These are phyloP conservation scores for Neofusicoccum sp. DNA, from an alignment of 2,329 filamentous ascomycete species.

Conservation along the genomic window DNA sequence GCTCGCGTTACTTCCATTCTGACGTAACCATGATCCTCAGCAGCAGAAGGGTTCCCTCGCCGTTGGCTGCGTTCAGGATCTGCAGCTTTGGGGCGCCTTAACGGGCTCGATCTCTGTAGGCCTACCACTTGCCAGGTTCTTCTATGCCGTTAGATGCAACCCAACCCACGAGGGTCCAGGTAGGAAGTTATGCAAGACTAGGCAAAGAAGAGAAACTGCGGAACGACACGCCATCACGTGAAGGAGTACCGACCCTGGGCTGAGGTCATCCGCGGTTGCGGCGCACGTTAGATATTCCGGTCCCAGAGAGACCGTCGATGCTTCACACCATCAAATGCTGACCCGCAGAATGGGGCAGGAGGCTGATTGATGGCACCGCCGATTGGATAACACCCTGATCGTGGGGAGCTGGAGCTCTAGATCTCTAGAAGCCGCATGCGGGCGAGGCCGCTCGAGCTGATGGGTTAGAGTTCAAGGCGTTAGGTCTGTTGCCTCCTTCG, in stretches of 20 bases:
- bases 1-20: neutral
- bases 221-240: neutral
- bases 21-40: neutral
- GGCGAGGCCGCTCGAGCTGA: neutral
- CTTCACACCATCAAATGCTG: neutral
- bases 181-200: constrained; percentile 6
- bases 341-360: neutral
- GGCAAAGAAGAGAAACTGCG: neutral
- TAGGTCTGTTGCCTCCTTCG: neutral
- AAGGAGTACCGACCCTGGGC: neutral
- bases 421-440: neutral
- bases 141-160: no score
- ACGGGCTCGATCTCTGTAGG: neutral
- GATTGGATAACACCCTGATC: neutral
- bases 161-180: neutral
- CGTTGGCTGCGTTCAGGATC: neutral
- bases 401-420: neutral
- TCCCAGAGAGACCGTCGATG: neutral
- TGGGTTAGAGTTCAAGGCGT: neutral
- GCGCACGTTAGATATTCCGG: neutral
- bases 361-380: neutral
- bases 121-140: neutral
- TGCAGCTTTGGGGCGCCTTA: neutral
- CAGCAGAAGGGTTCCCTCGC: neutral
- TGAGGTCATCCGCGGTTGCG: neutral